Base-by-base conservation (phyloP, 163 green algal genomes). In the Chlamydomonas reinhardtii region DNA sequence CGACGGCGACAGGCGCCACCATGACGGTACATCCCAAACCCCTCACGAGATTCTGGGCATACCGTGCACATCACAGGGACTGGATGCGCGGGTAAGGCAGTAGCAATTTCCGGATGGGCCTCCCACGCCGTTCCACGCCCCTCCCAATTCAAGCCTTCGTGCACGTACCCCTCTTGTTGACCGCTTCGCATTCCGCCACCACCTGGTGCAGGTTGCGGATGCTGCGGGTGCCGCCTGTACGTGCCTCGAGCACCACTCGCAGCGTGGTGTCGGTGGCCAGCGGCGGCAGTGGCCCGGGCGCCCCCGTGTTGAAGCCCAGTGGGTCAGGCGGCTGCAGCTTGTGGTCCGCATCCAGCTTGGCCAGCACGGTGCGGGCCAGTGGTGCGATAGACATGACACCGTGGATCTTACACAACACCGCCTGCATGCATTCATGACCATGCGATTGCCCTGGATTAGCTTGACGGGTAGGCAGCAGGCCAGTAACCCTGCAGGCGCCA, bases 181-280 rank as follows among this genome's bases (percentile, higher is more conserved):
- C 78, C 48, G 31, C 31, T 24, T 85, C 78, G 48, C 78, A 85
- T 31, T 39, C 66, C 22, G 61, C 1, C 6, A 85, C 24, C 6
- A 85, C 15, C 11, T 76, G 16, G 9, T 52, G 43, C n/a, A 85
- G 66, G 48, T 85, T 85, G 62, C 68, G 68, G n/a, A 85, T 85
- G 31, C 39, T 85, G 31, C 78, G 66, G 0, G 66, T 52, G 20
- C 48, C 27, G 16, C 78, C 78, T 12, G 22, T 15, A 17, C 78
- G 66, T 17, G 66, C 31, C 66, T 85, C 78, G 0, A 85, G 15
- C 48, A 70, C 39, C 66, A 85, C 78, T 2, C 78, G 65, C 78
- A 85, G 48, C 31, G 78, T 85, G 66, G 43, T 71, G 66, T 85
- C 66, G 20, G 59, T 29, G 59, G 70, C 35, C 70, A 59, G 70